Percentiles rank a stretch among this genome's conserved stretches.
Evolutionary conservation across 2,329 filamentous ascomycete genomes (phyloP).

Genomic region (Pseudocercospora cruenta): DNA sequence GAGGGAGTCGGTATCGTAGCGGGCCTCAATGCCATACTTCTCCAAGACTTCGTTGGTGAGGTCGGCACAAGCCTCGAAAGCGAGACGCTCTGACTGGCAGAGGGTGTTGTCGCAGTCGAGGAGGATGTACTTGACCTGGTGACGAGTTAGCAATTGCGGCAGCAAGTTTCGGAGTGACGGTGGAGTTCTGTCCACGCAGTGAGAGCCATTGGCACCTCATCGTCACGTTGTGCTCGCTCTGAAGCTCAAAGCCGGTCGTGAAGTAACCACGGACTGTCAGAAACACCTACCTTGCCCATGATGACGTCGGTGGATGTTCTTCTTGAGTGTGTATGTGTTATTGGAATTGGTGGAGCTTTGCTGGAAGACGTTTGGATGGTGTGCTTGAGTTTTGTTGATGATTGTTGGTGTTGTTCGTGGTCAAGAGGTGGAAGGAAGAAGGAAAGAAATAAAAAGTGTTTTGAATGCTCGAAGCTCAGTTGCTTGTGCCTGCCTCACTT

Average conservation of each 20-base stretch:
- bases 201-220: neutral
- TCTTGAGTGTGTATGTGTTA: conserved; percentile 2
- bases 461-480: neutral
- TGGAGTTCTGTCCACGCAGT: neutral
- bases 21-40: conserved; percentile 64
- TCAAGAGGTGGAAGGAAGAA: neutral
- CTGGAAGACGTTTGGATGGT: neutral
- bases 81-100: conserved; percentile 85
- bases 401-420: neutral
- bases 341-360: neutral
- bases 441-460: neutral
- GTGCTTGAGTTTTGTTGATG: neutral
- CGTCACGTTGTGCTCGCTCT: neutral
- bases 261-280: conserved; percentile 5
- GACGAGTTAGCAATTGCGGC: conserved; percentile 13
- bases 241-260: neutral
- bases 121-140: conserved; percentile 53
- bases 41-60: conserved; percentile 84
- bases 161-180: neutral
- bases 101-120: conserved; percentile 81
- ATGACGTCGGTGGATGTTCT: conserved; percentile 16
- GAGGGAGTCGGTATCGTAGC: conserved; percentile 77
- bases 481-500: conserved; percentile 2
- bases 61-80: conserved; percentile 87
- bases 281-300: conserved; percentile 34